Evolutionary conservation across 2,329 filamentous ascomycete species (phyloP).

Genomic region (Ramularia collo-cygni): DNA sequence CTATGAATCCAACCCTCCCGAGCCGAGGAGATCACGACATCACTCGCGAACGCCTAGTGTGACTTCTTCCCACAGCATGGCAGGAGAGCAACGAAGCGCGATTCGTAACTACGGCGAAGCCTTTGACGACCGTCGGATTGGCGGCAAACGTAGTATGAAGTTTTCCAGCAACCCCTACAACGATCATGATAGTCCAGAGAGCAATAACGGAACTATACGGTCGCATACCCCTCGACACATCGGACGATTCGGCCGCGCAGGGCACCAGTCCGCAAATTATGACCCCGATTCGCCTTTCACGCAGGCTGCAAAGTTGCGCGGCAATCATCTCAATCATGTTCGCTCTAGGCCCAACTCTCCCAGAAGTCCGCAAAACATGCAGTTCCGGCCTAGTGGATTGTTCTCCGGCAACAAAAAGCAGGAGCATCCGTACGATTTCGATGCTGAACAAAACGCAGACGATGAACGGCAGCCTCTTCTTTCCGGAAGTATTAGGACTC

Average conservation of each 20-base stretch:
- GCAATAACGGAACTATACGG: conserved; percentile 38
- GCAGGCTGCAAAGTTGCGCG: conserved; percentile 59
- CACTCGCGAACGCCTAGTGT: conserved; percentile 93
- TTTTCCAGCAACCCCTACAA: conserved; percentile 72
- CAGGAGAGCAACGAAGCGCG: conserved; percentile 49
- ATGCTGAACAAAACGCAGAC: conserved; percentile 68
- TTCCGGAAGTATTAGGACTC: conserved; percentile 19
- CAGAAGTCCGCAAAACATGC: conserved; percentile 41
- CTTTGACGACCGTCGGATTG: conserved; percentile 56
- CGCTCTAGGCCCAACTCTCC: conserved; percentile 62
- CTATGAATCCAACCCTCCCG: conserved; percentile 89
- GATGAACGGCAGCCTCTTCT: conserved; percentile 85
- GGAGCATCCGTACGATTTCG: conserved; percentile 65
- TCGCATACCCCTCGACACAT: conserved; percentile 71
- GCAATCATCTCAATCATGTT: conserved; percentile 39
- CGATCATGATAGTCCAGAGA: conserved; percentile 37
- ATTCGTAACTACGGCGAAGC: conserved; percentile 60
- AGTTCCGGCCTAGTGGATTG: conserved; percentile 33
- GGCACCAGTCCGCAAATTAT: conserved; percentile 61
- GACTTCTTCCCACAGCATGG: conserved; percentile 68
- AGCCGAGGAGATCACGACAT: conserved; percentile 61
- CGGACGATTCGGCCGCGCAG: conserved; percentile 68
- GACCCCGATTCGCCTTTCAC: conserved; percentile 74
- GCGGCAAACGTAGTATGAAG: conserved; percentile 90
- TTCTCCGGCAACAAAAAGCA: conserved; percentile 45